Percentiles rank a stretch among this genome's conserved stretches.
Conservation (phyloP, 2,329 filamentous ascomycete species). For the Conoideocrella luteorostrata region DNA sequence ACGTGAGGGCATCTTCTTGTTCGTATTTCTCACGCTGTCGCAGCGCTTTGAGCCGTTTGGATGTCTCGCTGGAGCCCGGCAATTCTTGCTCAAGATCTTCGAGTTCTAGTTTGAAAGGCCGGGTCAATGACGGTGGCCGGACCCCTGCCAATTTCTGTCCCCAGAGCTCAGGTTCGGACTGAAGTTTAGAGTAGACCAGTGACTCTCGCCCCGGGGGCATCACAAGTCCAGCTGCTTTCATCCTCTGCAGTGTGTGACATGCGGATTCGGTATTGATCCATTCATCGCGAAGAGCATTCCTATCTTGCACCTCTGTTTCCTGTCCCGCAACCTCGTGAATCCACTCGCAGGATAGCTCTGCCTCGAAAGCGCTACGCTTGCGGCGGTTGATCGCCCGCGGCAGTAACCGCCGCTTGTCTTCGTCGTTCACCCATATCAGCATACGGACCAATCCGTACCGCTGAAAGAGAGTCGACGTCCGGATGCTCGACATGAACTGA, state of each 20-base stretch:
- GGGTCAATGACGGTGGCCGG: conserved; percentile 22
- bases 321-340: conserved; percentile 50
- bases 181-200: conserved; percentile 18
- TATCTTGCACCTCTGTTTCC: conserved; percentile 24
- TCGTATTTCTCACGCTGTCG: conserved; percentile 21
- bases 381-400: conserved; percentile 52
- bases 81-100: conserved; percentile 28
- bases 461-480: conserved; percentile 57
- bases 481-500: conserved; percentile 55
- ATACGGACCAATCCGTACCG: conserved; percentile 73
- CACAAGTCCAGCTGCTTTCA: conserved; percentile 35
- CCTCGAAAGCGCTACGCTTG: conserved; percentile 50
- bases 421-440: conserved; percentile 63
- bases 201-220: conserved; percentile 41
- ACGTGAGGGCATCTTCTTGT: conserved; percentile 14
- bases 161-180: conserved; percentile 16
- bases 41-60: conserved; percentile 21
- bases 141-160: conserved; percentile 23
- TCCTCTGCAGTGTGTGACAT: conserved; percentile 33
- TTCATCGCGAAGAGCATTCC: conserved; percentile 35
- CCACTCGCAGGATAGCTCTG: conserved; percentile 54
- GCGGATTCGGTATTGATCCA: conserved; percentile 42
- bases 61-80: conserved; percentile 7
- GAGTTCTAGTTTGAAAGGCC: conserved; percentile 37
- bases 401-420: conserved; percentile 53